Evolutionary conservation across 257 asterid species (phyloP).

Genomic region (Apocynum venetum): DNA sequence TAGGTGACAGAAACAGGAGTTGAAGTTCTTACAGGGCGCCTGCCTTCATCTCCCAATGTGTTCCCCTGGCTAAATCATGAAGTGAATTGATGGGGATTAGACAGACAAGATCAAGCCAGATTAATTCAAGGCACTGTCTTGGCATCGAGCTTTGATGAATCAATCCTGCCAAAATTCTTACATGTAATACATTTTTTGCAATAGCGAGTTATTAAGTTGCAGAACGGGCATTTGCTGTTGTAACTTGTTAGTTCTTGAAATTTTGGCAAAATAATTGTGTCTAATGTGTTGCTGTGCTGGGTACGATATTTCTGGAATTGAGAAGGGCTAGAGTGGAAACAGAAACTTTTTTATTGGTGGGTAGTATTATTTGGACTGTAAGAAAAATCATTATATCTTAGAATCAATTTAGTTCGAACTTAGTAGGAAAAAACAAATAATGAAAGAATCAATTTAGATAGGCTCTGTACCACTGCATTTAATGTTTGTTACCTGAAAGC

Average conservation of each 20-base stretch:
- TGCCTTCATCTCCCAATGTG: constrained; percentile 82
- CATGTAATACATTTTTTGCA: neutral
- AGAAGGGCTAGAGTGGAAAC: neutral
- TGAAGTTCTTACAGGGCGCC: constrained; percentile 89
- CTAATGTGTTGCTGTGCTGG: neutral
- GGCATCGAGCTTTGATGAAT: neutral
- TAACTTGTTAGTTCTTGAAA: neutral
- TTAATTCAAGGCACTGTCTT: neutral
- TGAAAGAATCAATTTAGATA: neutral
- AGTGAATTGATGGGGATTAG: neutral
- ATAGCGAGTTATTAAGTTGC: neutral
- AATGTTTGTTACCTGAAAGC: no score
- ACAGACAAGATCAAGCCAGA: neutral
- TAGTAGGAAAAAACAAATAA: no score
- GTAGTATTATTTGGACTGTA: neutral
- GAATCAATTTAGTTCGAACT: neutral
- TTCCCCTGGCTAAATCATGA: constrained; percentile 75
- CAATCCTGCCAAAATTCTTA: neutral
- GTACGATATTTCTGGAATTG: neutral
- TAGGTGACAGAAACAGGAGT: constrained; percentile 93
- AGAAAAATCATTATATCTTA: neutral
- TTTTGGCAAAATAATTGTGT: neutral
- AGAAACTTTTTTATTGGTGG: no score
- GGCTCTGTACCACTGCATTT: no score
- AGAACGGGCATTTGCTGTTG: neutral